Conservation (phyloP, 176 grass and related monocot species). For the Aegilops speltoides region DNA sequence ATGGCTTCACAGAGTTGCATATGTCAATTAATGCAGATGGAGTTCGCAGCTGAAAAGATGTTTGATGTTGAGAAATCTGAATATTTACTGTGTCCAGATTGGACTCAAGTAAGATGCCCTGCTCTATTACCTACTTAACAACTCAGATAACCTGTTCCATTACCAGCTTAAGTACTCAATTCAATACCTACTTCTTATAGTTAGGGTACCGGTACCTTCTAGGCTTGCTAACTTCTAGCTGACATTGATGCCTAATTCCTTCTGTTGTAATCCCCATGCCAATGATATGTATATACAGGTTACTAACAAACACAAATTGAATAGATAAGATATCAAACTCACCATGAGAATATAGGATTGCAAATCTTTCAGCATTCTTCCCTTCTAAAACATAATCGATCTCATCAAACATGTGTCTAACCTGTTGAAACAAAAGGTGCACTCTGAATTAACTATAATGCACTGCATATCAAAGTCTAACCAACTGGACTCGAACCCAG, state of each 20-base stretch:
- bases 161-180: no score
- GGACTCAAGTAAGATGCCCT: no score
- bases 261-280: not conserved
- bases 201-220: no score
- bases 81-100: not conserved
- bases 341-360: conserved; percentile 67
- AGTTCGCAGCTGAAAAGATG: not conserved
- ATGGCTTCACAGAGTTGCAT: conserved; percentile 5
- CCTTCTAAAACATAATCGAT: conserved; percentile 90
- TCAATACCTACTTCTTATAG: no score
- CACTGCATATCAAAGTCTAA: conserved; percentile 3
- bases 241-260: no score
- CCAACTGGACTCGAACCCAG: not conserved
- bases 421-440: conserved; percentile 50
- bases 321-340: conserved; percentile 27
- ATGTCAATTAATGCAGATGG: not conserved
- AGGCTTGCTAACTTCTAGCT: no score
- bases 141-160: no score
- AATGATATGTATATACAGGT: not conserved
- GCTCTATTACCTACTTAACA: no score
- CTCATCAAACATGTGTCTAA: conserved; percentile 99
- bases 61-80: not conserved
- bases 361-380: conserved; percentile 91
- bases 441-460: not conserved
- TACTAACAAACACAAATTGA: not conserved